Conservation (phyloP, 306 rosid genomes). For the Glycine tomentella region DNA sequence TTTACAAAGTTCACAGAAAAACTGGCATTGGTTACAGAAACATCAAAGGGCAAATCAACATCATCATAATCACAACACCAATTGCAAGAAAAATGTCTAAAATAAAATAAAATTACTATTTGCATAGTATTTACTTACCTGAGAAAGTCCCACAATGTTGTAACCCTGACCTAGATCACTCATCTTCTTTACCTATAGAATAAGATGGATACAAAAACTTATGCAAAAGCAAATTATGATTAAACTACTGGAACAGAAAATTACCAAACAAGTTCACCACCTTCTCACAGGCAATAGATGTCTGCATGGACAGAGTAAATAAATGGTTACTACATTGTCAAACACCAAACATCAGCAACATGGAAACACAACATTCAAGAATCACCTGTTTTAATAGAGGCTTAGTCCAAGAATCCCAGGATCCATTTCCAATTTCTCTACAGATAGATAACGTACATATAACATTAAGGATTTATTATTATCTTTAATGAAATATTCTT, state of each 20-base stretch:
- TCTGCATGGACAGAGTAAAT: slow-evolving; percentile 58
- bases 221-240: slow-evolving; percentile 30
- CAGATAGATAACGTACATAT: slow-evolving; percentile 43
- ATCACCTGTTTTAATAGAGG: slow-evolving; percentile 72
- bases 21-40: not conserved
- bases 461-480: slow-evolving; percentile 22
- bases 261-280: slow-evolving; percentile 63
- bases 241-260: slow-evolving; percentile 36
- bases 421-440: slow-evolving; percentile 79
- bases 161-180: slow-evolving; percentile 73
- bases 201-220: slow-evolving; percentile 40
- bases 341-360: slow-evolving; percentile 28
- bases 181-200: slow-evolving; percentile 75
- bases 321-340: slow-evolving; percentile 35
- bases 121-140: slow-evolving; percentile 57
- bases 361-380: slow-evolving; percentile 33
- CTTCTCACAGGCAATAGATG: slow-evolving; percentile 76
- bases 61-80: not conserved
- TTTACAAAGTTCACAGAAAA: not conserved
- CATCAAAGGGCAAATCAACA: not conserved
- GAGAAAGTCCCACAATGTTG: slow-evolving; percentile 95
- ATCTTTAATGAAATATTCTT: not conserved
- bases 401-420: slow-evolving; percentile 81
- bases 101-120: not conserved
- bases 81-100: slow-evolving; percentile 3